A percentile compares a stretch with the other conserved stretches of the same genome.
phyloP scores from a whole-genome alignment of 2,329 filamentous ascomycete species.

The Penicillium occitanis region DNA sequence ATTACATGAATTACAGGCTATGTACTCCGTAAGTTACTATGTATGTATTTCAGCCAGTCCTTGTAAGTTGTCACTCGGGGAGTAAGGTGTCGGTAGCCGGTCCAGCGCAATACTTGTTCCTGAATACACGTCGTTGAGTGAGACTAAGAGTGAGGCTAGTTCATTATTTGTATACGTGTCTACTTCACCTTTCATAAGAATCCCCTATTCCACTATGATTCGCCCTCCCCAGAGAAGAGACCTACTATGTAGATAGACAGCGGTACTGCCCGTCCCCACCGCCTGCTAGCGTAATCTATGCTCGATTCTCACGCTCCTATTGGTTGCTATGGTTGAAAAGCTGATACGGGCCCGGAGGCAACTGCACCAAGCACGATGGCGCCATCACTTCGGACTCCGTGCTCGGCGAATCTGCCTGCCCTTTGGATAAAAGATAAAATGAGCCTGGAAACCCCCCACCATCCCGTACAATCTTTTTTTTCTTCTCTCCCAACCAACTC shows the following conservation, averaged over 20 bases:
- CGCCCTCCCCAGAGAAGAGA: not conserved
- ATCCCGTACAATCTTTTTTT: constrained; percentile 23
- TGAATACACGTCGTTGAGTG: not conserved
- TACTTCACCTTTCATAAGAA: not conserved
- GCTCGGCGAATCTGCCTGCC: constrained; percentile 20
- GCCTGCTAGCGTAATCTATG: constrained; percentile 22
- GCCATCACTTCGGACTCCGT: constrained; percentile 23
- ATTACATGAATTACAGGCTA: not conserved
- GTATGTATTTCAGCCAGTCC: not conserved
- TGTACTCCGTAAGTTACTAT: too few relatives aligned
- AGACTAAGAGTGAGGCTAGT: not conserved
- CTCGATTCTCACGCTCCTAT: not conserved
- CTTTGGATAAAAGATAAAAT: constrained; percentile 20
- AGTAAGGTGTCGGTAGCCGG: constrained; percentile 14
- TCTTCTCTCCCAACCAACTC: constrained; percentile 31
- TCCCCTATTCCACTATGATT: not conserved
- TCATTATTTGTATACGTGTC: not conserved
- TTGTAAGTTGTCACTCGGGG: constrained; percentile 1
- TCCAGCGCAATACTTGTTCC: not conserved
- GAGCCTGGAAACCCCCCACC: constrained; percentile 29
- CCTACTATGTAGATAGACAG: not conserved
- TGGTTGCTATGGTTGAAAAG: not conserved
- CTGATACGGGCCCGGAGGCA: constrained; percentile 12
- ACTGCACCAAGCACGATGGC: constrained; percentile 11
- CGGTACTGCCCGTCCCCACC: constrained; percentile 29